Conservation (phyloP, 352 stramenopile species). For the Aphanomyces cochlioides region DNA sequence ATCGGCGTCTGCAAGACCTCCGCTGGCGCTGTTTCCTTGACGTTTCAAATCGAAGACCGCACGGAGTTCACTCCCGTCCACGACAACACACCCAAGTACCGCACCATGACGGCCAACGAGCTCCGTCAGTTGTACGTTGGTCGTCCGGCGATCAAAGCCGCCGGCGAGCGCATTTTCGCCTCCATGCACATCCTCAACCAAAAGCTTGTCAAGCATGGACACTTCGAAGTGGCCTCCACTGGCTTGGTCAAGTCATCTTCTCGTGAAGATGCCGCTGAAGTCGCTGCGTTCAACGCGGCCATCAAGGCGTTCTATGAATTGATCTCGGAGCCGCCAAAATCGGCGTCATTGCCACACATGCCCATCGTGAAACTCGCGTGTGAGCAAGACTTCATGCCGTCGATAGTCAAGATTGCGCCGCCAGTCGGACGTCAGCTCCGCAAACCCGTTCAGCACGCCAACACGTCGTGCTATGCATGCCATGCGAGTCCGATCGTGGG, state of each 20-base stretch:
- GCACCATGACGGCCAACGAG: not conserved
- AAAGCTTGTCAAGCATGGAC: not conserved
- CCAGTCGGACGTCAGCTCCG: no score
- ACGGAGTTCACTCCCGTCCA: not conserved
- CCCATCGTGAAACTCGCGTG: no score
- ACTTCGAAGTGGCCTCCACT: not conserved
- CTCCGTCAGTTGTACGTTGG: not conserved
- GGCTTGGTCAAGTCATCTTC: not conserved
- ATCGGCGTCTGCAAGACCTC: not conserved
- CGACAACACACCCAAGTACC: no score
- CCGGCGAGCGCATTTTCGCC: not conserved
- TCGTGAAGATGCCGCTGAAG: not conserved
- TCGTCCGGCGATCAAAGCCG: not conserved
- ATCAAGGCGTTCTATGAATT: not conserved
- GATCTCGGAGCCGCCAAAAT: not conserved
- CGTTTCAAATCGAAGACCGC: not conserved
- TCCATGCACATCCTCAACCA: constrained; percentile 1
- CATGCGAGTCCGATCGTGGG: no score
- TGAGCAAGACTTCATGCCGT: no score
- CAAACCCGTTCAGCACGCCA: no score
- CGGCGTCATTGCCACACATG: no score
- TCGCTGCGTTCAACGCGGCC: constrained; percentile 4
- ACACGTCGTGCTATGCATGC: no score
- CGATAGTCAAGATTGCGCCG: no score
- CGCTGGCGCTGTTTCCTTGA: not conserved